Conservation (phyloP, 116 monocot species). For the Cymodocea nodosa region DNA sequence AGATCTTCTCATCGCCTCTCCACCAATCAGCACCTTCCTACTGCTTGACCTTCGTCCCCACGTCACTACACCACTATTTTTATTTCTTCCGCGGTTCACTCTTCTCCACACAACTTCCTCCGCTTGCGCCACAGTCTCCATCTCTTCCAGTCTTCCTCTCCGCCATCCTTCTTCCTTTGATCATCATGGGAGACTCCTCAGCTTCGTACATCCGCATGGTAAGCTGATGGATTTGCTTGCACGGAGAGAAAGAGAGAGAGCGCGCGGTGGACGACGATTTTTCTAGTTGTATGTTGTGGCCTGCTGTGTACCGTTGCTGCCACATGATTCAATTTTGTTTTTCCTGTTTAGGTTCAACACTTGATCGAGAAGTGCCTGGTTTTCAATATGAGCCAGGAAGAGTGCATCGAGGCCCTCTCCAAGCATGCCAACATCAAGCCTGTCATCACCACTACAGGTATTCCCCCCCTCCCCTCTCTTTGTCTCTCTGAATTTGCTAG, state of each 20-base stretch:
- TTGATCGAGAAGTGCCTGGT: constrained; percentile 24
- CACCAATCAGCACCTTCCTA: neutral
- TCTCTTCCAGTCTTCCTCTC: neutral
- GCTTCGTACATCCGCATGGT: constrained; percentile 44
- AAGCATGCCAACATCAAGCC: constrained; percentile 37
- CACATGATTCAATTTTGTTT: too few relatives aligned
- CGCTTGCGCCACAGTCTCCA: neutral
- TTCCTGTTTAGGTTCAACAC: constrained; percentile 7
- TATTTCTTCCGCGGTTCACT: neutral
- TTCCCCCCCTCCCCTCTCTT: too few relatives aligned
- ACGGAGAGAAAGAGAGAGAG: too few relatives aligned
- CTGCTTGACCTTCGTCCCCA: neutral
- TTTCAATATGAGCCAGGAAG: constrained; percentile 45
- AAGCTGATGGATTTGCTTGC: too few relatives aligned
- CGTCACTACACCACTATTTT: neutral
- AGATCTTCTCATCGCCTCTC: constrained; percentile 2
- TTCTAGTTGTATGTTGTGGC: too few relatives aligned
- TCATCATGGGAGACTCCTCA: constrained; percentile 38
- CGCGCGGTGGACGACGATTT: too few relatives aligned
- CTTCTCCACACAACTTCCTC: neutral
- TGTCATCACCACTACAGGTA: too few relatives aligned
- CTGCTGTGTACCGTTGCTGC: too few relatives aligned
- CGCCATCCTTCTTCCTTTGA: neutral
- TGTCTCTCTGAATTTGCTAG: too few relatives aligned
- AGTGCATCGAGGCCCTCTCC: constrained; percentile 47